Evolutionary conservation across 2,329 filamentous ascomycete species (phyloP).

Genomic region (Fusarium piperis): DNA sequence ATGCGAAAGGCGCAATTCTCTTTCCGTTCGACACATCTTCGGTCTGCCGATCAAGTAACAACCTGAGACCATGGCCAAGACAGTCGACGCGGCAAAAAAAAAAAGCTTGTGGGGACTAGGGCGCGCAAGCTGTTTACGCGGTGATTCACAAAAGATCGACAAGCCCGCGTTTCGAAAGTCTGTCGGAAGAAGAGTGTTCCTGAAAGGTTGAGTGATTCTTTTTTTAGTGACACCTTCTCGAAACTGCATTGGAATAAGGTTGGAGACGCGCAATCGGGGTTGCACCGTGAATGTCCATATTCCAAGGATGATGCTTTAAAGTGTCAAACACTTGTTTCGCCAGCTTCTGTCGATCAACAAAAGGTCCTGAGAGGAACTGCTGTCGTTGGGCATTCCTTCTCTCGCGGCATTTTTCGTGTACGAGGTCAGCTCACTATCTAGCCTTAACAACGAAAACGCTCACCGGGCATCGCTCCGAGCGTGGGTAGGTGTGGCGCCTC

Average conservation of each 20-base stretch:
- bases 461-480: neutral
- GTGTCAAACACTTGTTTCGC: neutral
- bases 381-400: neutral
- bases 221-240: neutral
- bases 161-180: neutral
- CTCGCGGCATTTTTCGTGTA: neutral
- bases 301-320: neutral
- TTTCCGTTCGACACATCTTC: neutral
- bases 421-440: neutral
- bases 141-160: neutral
- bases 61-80: neutral
- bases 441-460: neutral
- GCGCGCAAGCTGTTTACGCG: neutral
- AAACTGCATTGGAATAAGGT: neutral
- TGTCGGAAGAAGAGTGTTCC: neutral
- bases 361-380: neutral
- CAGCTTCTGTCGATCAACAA: neutral
- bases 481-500: neutral
- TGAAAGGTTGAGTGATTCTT: neutral
- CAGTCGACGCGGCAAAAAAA: neutral
- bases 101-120: neutral
- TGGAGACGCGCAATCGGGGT: neutral
- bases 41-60: slow-evolving; percentile 6
- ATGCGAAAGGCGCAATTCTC: neutral
- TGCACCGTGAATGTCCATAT: neutral